phyloP scores from a whole-genome alignment of 768 basidiomycete genomes.

The Chlorophyllum brunneum region DNA sequence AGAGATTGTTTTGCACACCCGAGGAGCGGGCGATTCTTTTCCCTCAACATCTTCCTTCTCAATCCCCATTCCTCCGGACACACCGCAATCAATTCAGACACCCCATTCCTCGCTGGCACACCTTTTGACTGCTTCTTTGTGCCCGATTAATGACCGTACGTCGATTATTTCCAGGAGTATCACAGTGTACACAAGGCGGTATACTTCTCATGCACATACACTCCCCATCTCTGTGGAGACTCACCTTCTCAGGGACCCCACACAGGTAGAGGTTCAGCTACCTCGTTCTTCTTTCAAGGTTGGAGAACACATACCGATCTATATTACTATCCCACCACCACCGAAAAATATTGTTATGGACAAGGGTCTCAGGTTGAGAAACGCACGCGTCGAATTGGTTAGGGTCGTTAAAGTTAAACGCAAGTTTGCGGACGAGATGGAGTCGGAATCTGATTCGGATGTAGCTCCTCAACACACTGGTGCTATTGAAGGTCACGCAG shows the following conservation, averaged over 20 bases:
- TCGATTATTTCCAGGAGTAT: slow-evolving; percentile 50
- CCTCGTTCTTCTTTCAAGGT: slow-evolving; percentile 68
- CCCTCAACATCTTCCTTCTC: slow-evolving; percentile 76
- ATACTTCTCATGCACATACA: slow-evolving; percentile 57
- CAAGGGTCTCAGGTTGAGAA: slow-evolving; percentile 71
- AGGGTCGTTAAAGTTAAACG: slow-evolving; percentile 56
- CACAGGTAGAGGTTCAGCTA: slow-evolving; percentile 64
- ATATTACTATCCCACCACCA: slow-evolving; percentile 79
- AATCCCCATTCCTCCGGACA: slow-evolving; percentile 73
- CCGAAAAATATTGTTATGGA: slow-evolving; percentile 61
- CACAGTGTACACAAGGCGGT: slow-evolving; percentile 70
- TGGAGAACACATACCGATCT: slow-evolving; percentile 74
- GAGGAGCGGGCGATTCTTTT: slow-evolving; percentile 33
- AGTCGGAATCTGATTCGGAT: slow-evolving; percentile 28
- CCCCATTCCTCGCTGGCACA: slow-evolving; percentile 71
- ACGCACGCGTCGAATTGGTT: slow-evolving; percentile 76
- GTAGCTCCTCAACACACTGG: slow-evolving; percentile 17
- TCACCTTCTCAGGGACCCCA: slow-evolving; percentile 56
- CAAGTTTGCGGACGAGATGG: slow-evolving; percentile 36
- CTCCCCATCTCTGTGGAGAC: slow-evolving; percentile 60
- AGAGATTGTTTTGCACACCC: slow-evolving; percentile 53
- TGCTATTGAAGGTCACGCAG: slow-evolving; percentile 8
- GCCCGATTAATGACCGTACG: slow-evolving; percentile 38
- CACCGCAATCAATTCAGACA: slow-evolving; percentile 80
- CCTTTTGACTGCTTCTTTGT: slow-evolving; percentile 62